A percentile compares a stretch with the other conserved stretches of the same genome.
phyloP scores from a whole-genome alignment of 805 yeast genomes.

The Suhomyces faveliae region DNA sequence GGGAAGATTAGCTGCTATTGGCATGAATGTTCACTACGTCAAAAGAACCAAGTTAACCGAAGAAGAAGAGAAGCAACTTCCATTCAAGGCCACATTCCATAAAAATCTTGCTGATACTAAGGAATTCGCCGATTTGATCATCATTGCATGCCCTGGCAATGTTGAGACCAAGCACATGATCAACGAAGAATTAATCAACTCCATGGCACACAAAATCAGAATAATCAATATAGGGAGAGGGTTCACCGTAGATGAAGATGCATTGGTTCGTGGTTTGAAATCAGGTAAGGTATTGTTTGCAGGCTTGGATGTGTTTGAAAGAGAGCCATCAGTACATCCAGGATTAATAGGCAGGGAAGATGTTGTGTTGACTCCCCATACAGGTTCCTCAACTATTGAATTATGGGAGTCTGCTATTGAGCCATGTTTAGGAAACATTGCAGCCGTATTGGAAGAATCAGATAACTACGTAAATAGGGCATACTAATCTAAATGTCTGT shows the following conservation, averaged over 20 bases:
- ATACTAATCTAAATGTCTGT: background rate
- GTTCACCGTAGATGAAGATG: slow-evolving; percentile 23
- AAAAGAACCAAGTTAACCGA: slow-evolving; percentile 16
- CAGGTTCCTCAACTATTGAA: slow-evolving; percentile 24
- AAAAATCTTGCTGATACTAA: slow-evolving; percentile 15
- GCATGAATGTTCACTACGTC: slow-evolving; percentile 28
- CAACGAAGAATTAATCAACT: slow-evolving; percentile 13
- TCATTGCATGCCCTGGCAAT: slow-evolving; percentile 27
- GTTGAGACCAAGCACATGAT: slow-evolving; percentile 20
- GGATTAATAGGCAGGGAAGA: slow-evolving; percentile 22
- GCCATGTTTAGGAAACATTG: slow-evolving; percentile 17
- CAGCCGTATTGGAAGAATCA: slow-evolving; percentile 11
- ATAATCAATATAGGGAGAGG: slow-evolving; percentile 28
- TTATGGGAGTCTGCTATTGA: slow-evolving; percentile 6
- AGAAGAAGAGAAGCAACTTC: slow-evolving; percentile 15
- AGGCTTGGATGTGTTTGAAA: slow-evolving; percentile 27
- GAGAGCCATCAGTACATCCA: slow-evolving; percentile 21
- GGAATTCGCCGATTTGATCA: slow-evolving; percentile 24
- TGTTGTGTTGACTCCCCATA: slow-evolving; percentile 26
- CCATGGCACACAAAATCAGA: slow-evolving; percentile 19
- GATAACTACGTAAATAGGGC: background rate
- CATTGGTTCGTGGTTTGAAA: slow-evolving; percentile 22
- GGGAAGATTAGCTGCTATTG: slow-evolving; percentile 18
- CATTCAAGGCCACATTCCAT: slow-evolving; percentile 20
- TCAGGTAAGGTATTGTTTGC: slow-evolving; percentile 26